phyloP scores from a whole-genome alignment of 108 stramenopile genomes.

The Chaetoceros muelleri region DNA sequence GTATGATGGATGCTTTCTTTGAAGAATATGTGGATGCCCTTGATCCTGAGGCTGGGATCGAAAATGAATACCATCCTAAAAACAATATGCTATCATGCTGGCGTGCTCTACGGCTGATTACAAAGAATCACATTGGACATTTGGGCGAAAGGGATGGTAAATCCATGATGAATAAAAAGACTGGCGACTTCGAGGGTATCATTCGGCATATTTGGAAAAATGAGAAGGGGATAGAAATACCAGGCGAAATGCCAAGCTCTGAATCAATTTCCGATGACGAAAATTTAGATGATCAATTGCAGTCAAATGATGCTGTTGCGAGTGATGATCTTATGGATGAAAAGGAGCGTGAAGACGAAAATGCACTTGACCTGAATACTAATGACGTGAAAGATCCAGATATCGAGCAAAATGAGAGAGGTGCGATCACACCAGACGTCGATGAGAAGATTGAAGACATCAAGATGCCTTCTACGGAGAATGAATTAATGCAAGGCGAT shows the following conservation, averaged over 20 bases:
- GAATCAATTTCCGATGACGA: constrained; percentile 5
- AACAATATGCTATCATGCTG: constrained; percentile 64
- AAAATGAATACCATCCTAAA: constrained; percentile 73
- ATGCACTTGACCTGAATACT: neutral
- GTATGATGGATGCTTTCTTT: constrained; percentile 38
- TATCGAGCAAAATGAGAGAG: too few species aligned
- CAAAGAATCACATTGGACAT: constrained; percentile 30
- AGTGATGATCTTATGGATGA: neutral
- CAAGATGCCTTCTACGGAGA: too few species aligned
- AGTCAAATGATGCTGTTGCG: constrained; percentile 1
- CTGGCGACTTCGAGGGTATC: constrained; percentile 58
- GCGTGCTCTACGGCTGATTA: constrained; percentile 60
- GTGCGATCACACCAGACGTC: too few species aligned
- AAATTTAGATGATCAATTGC: neutral
- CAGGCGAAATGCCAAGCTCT: constrained; percentile 20
- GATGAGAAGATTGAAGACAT: too few species aligned
- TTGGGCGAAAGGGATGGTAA: constrained; percentile 18
- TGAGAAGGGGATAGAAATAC: constrained; percentile 41
- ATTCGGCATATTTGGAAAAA: constrained; percentile 51
- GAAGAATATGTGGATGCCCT: constrained; percentile 67
- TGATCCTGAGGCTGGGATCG: constrained; percentile 76
- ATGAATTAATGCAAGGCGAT: too few species aligned
- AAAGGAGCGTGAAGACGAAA: neutral
- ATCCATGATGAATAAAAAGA: constrained; percentile 16
- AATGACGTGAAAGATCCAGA: too few species aligned